Percentiles rank a stretch among this genome's conserved stretches.
phyloP scores from a whole-genome alignment of 2,329 filamentous ascomycete genomes.

The Acrocalymma vagum region DNA sequence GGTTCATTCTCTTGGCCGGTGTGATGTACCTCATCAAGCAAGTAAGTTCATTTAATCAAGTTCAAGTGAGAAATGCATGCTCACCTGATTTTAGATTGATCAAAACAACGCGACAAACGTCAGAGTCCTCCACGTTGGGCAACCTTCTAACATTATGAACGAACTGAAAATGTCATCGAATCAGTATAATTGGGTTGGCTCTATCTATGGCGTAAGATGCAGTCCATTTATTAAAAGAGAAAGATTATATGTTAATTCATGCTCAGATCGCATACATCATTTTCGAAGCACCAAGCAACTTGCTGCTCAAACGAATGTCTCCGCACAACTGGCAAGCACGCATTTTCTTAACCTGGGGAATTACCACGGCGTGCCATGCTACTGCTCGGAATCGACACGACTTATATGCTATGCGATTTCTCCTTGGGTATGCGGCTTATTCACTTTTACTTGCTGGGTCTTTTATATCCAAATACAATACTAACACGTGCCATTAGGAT shows the following conservation, averaged over 20 bases:
- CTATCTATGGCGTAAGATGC: slow-evolving; percentile 24
- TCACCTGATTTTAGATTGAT: slow-evolving; percentile 23
- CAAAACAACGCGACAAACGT: slow-evolving; percentile 30
- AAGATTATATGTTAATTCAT: neutral
- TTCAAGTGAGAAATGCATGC: neutral
- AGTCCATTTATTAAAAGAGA: too few relatives aligned
- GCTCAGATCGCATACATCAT: slow-evolving; percentile 29
- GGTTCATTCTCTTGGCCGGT: slow-evolving; percentile 28
- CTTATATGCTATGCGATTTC: slow-evolving; percentile 31
- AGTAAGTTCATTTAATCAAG: slow-evolving; percentile 4
- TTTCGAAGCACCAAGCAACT: slow-evolving; percentile 42
- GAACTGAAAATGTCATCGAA: slow-evolving; percentile 29
- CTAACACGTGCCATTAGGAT: slow-evolving; percentile 48
- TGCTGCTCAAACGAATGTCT: slow-evolving; percentile 46
- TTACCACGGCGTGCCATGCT: slow-evolving; percentile 38
- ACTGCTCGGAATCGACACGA: slow-evolving; percentile 32
- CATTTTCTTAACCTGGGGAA: slow-evolving; percentile 35
- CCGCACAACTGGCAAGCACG: slow-evolving; percentile 48
- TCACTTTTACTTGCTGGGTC: neutral
- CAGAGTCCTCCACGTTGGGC: slow-evolving; percentile 30
- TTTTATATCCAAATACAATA: slow-evolving; percentile 45
- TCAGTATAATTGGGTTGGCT: slow-evolving; percentile 34
- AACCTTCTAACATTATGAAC: slow-evolving; percentile 25
- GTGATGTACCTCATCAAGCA: slow-evolving; percentile 36
- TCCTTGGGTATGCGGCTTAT: slow-evolving; percentile 21